Conservation (phyloP, 75 land plant genomes). For the Azolla pinnata region DNA sequence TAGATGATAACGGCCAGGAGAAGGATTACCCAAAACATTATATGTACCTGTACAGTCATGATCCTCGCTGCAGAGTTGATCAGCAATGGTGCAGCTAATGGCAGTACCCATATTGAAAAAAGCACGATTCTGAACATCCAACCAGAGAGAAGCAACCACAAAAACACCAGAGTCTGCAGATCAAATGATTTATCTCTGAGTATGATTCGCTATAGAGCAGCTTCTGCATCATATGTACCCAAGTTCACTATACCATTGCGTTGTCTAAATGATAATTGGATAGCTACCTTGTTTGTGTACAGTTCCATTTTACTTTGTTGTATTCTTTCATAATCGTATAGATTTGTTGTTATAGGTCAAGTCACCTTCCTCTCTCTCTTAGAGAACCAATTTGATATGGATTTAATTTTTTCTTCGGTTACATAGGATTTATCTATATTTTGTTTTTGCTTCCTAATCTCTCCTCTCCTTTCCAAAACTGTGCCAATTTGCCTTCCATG, state of each 20-base stretch:
- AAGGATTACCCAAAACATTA: not conserved
- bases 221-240: not conserved
- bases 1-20: not conserved
- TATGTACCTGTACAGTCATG: slow-evolving; percentile 63
- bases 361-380: too few species aligned
- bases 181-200: not conserved
- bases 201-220: not conserved
- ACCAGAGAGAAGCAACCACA: slow-evolving; percentile 92
- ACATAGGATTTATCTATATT: too few species aligned
- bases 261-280: not conserved
- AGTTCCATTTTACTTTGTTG: not conserved
- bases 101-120: slow-evolving; percentile 79
- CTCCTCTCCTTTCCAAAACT: too few species aligned
- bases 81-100: slow-evolving; percentile 90
- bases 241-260: not conserved
- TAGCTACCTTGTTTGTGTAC: not conserved
- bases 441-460: too few species aligned
- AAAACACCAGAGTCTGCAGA: slow-evolving; percentile 68
- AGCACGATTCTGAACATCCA: slow-evolving; percentile 79
- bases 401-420: too few species aligned
- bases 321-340: not conserved
- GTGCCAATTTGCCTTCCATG: too few species aligned
- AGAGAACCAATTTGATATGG: too few species aligned
- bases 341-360: too few species aligned
- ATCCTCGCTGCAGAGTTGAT: slow-evolving; percentile 77